Conservation (phyloP, 257 asterid species). For the Solanum gracilifrons region DNA sequence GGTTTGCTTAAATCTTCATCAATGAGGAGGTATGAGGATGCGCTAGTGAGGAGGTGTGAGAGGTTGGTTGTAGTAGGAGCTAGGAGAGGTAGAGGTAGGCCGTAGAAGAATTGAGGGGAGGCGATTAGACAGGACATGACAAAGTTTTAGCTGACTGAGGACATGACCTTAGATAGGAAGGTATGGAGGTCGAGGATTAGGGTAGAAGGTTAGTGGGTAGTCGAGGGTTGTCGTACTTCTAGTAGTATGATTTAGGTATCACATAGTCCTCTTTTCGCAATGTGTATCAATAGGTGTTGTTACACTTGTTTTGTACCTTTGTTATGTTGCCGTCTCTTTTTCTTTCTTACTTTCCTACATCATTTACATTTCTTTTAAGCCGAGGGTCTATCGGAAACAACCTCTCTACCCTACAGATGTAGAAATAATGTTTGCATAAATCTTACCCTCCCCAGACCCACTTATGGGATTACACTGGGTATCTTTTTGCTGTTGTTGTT, state of each 20-base stretch:
- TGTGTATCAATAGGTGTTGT: not conserved
- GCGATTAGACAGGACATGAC: not conserved
- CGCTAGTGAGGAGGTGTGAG: not conserved
- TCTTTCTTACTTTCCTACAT: not conserved
- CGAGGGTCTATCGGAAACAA: not conserved
- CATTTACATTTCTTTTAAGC: not conserved
- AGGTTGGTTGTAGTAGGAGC: not conserved
- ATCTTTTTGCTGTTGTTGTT: not conserved
- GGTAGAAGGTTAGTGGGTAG: not conserved
- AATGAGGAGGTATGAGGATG: not conserved
- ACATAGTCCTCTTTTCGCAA: not conserved
- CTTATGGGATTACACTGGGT: not conserved
- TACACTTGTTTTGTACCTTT: not conserved
- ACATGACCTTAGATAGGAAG: not conserved
- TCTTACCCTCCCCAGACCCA: not conserved
- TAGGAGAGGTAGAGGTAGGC: not conserved
- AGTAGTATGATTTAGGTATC: not conserved
- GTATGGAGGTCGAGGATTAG: not conserved
- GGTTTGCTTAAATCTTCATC: not conserved
- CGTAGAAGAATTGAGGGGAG: not conserved
- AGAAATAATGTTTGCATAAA: not conserved
- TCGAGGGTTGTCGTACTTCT: not conserved
- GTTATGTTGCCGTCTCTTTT: not conserved
- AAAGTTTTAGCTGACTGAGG: not conserved
- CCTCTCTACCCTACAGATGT: not conserved